Evolutionary conservation across 106 monocot species (phyloP).

Genomic region (Dioscorea dumetorum): DNA sequence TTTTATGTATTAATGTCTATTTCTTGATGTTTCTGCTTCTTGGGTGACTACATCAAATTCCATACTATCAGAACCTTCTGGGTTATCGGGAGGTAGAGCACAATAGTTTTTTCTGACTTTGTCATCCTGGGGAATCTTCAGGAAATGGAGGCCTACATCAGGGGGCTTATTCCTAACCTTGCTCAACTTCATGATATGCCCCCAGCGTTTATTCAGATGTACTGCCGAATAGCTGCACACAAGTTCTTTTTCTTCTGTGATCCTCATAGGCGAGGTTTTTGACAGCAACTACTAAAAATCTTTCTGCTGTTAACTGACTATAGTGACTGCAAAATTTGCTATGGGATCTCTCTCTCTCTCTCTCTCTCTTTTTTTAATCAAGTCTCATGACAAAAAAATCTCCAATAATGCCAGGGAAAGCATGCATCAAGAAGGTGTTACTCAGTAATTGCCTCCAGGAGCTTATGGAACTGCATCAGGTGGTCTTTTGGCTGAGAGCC

Average conservation of each 20-base stretch:
- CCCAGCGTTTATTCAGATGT: slow-evolving; percentile 93
- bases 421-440: slow-evolving; percentile 96
- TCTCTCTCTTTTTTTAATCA: too few species aligned
- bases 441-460: slow-evolving; percentile 99
- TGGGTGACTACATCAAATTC: too few species aligned
- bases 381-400: background rate
- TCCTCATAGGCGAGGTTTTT: slow-evolving; percentile 91
- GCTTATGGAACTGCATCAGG: slow-evolving; percentile 99
- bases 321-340: background rate
- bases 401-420: slow-evolving; percentile 55
- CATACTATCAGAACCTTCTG: too few species aligned
- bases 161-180: slow-evolving; percentile 96
- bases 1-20: background rate
- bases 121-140: slow-evolving; percentile 10
- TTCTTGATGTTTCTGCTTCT: too few species aligned
- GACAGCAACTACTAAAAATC: background rate
- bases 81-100: too few species aligned
- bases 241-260: slow-evolving; percentile 99
- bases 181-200: slow-evolving; percentile 98
- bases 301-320: background rate
- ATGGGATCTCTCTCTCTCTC: too few species aligned
- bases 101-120: too few species aligned
- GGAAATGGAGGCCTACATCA: slow-evolving; percentile 99
- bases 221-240: slow-evolving; percentile 96
- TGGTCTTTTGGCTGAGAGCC: background rate